These are phyloP conservation scores for Periconia macrospinosa DNA, from an alignment of 2,329 filamentous ascomycete genomes.

Conservation along the genomic window DNA sequence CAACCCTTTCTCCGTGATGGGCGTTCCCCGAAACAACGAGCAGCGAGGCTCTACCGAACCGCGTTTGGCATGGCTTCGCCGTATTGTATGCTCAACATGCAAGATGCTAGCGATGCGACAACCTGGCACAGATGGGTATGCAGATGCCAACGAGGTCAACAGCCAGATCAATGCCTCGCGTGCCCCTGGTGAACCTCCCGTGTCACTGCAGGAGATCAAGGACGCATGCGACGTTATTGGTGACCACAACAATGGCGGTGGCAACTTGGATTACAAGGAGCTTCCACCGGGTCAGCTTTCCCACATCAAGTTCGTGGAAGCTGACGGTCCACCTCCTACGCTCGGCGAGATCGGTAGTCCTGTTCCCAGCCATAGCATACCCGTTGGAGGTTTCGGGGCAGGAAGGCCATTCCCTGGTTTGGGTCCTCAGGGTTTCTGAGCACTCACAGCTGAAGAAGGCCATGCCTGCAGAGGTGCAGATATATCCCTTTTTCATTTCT, in stretches of 20 bases:
- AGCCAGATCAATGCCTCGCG: constrained; percentile 68
- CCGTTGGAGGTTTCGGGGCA: constrained; percentile 34
- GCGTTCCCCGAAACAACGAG: constrained; percentile 27
- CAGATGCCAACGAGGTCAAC: constrained; percentile 66
- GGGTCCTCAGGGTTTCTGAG: constrained; percentile 20
- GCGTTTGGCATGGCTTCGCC: constrained; percentile 37
- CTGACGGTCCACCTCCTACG: constrained; percentile 27
- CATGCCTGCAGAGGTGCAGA: constrained; percentile 5
- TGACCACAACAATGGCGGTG: constrained; percentile 78
- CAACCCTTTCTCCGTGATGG: constrained; percentile 30
- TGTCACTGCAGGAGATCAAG: constrained; percentile 69
- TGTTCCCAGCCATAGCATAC: constrained; percentile 46
- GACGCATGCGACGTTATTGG: constrained; percentile 91
- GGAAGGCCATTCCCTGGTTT: constrained; percentile 24
- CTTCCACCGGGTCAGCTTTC: constrained; percentile 47
- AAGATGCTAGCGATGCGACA: constrained; percentile 58
- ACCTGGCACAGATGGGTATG: constrained; percentile 63
- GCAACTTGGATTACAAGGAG: constrained; percentile 73
- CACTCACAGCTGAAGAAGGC: background rate
- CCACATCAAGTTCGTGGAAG: constrained; percentile 48
- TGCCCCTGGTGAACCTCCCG: constrained; percentile 58
- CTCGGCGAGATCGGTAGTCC: constrained; percentile 54
- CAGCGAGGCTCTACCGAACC: constrained; percentile 28
- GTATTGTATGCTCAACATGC: constrained; percentile 76
- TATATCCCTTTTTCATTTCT: constrained; percentile 14